Evolutionary conservation across 169 alveolate species (phyloP).

Genomic region (Plasmodium gaboni): DNA sequence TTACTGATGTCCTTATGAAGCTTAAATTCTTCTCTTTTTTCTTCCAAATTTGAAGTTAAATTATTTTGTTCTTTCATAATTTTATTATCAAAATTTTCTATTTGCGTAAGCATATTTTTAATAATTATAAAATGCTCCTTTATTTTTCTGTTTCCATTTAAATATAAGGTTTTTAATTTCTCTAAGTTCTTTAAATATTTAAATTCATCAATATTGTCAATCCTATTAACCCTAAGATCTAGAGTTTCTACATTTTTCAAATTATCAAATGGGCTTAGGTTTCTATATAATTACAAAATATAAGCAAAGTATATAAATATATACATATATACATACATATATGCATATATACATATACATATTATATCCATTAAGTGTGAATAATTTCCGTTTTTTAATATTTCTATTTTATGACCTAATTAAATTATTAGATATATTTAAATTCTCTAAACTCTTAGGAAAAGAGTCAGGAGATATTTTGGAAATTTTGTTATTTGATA

Average conservation of each 20-base stretch:
- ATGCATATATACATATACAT: not conserved
- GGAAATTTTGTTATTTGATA: slow-evolving; percentile 66
- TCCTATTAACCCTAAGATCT: slow-evolving; percentile 64
- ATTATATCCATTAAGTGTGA: not conserved
- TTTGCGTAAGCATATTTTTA: slow-evolving; percentile 34
- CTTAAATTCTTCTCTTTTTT: not conserved
- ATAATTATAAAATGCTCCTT: slow-evolving; percentile 51
- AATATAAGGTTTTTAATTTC: slow-evolving; percentile 36
- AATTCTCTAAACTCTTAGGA: slow-evolving; percentile 20
- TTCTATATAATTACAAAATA: slow-evolving; percentile 16
- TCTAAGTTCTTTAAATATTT: slow-evolving; percentile 18
- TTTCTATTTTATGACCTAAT: slow-evolving; percentile 39
- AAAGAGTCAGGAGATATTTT: slow-evolving; percentile 35
- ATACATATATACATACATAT: not conserved
- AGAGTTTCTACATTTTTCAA: slow-evolving; percentile 24
- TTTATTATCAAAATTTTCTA: slow-evolving; percentile 30
- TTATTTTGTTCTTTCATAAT: slow-evolving; percentile 44
- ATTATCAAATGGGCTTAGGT: slow-evolving; percentile 17
- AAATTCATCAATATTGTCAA: slow-evolving; percentile 66
- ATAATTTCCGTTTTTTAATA: not conserved
- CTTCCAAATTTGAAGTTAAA: not conserved
- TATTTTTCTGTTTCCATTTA: slow-evolving; percentile 73
- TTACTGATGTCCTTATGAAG: not conserved
- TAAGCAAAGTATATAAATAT: not conserved
- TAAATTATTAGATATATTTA: slow-evolving; percentile 46